Evolutionary conservation across 768 basidiomycete genomes (phyloP), one percentile per base, ranked within the genome.

Genomic region (Melanogaster broomeanus): DNA sequence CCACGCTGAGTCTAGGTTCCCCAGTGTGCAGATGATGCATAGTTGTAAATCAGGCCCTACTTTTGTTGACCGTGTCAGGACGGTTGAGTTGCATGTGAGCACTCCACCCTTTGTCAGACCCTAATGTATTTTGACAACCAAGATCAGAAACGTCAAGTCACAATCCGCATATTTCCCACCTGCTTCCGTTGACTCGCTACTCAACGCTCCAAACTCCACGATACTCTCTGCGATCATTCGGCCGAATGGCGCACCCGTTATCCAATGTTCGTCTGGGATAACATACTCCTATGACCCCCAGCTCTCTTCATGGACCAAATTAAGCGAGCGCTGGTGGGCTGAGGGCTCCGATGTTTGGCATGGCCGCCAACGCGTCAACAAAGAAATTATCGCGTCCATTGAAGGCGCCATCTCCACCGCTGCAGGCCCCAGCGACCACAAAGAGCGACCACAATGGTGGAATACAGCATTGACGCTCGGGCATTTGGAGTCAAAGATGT

Each of bases 271-370:
- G 0, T 83, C 82, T 24, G 90, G 92, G n/a, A 69, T 83, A 18
- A 80, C 87, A 3, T 88, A 89, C 63, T 84, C 91, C 0, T 98
- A 90, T 67, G 92, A 96, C 58, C 47, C 79, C 2, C 68, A 75
- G 8, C 77, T 95, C 1, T 67, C 70, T 25, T 64, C 83, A 5
- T 98, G 92, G 85, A 76, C 84, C 45, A 85, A 86, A 58, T 70
- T 98, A 35, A 83, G 83, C 38, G 88, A 91, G 44, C 72, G 80
- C 1, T 96, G 93, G 91, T 95, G 89, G 86, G 74, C 86, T 0
- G 81, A 87, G 57, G 87, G 89, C 35, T 92, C 89, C 0, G 87
- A 90, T 54, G 81, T 79, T 19, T 94, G 93, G 91, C 87, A 89
- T 61, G 81, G 83, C 28, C 79, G 88, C 6, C 81, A 83, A 53